These are phyloP conservation scores for Monilinia aucupariae DNA, from an alignment of 2,329 filamentous ascomycete genomes.

Conservation along the genomic window DNA sequence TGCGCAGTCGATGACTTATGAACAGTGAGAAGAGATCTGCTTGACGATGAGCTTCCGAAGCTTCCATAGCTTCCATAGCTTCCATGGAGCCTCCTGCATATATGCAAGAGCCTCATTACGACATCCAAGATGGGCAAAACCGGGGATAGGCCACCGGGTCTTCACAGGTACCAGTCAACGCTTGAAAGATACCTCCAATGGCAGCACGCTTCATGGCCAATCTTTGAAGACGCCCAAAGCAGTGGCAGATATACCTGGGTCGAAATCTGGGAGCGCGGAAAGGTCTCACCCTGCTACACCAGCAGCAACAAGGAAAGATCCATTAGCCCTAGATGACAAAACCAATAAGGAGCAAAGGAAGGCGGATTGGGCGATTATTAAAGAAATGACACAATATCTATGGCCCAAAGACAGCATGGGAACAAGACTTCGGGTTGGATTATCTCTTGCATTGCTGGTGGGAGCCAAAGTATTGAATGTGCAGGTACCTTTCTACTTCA, in stretches of 20 bases:
- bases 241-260: slow-evolving; percentile 24
- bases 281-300: slow-evolving; percentile 22
- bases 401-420: slow-evolving; percentile 88
- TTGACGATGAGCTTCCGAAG: slow-evolving; percentile 31
- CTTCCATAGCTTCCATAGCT: slow-evolving; percentile 27
- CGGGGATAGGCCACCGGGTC: slow-evolving; percentile 27
- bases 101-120: slow-evolving; percentile 23
- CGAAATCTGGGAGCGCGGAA: slow-evolving; percentile 26
- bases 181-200: slow-evolving; percentile 25
- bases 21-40: slow-evolving; percentile 10
- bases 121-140: slow-evolving; percentile 26
- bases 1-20: slow-evolving; percentile 21
- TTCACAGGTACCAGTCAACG: slow-evolving; percentile 30
- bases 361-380: slow-evolving; percentile 98
- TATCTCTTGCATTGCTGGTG: slow-evolving; percentile 78
- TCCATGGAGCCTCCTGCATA: slow-evolving; percentile 32
- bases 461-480: slow-evolving; percentile 95
- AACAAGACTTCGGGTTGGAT: slow-evolving; percentile 76
- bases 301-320: slow-evolving; percentile 41
- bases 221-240: slow-evolving; percentile 23
- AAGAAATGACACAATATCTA: slow-evolving; percentile 91
- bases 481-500: slow-evolving; percentile 98
- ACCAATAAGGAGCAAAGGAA: slow-evolving; percentile 84
- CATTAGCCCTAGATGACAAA: slow-evolving; percentile 60
- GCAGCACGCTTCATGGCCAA: slow-evolving; percentile 23